A percentile compares a stretch with the other conserved stretches of the same genome.
Conservation (phyloP, 192 early-diverging fungal species). For the Coemansia sp. region DNA sequence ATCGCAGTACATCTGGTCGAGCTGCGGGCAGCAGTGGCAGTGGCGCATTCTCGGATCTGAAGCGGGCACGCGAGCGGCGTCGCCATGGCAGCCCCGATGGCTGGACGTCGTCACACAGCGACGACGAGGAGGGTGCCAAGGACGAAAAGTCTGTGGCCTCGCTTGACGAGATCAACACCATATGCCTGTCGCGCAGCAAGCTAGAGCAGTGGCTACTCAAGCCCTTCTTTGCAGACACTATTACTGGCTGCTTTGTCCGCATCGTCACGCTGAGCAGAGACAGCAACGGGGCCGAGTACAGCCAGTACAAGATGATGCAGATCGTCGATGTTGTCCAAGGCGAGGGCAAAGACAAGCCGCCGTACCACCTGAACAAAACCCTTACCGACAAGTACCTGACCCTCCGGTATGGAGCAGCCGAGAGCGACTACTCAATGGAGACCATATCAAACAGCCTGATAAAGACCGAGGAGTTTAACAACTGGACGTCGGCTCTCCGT, state of each 20-base stretch:
- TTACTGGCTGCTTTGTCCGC: slow-evolving; percentile 70
- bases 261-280: slow-evolving; percentile 52
- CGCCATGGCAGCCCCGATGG: slow-evolving; percentile 19
- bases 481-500: slow-evolving; percentile 59
- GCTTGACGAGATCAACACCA: slow-evolving; percentile 65
- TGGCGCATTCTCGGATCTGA: slow-evolving; percentile 57
- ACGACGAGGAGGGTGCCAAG: slow-evolving; percentile 27
- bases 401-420: slow-evolving; percentile 70
- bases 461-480: slow-evolving; percentile 63
- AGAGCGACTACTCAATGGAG: slow-evolving; percentile 74
- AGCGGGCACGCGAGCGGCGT: slow-evolving; percentile 58
- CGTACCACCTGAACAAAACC: slow-evolving; percentile 64
- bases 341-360: slow-evolving; percentile 57
- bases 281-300: slow-evolving; percentile 59
- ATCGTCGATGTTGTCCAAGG: slow-evolving; percentile 60
- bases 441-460: slow-evolving; percentile 75
- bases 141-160: slow-evolving; percentile 39
- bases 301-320: slow-evolving; percentile 64
- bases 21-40: not conserved
- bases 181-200: slow-evolving; percentile 66
- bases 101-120: slow-evolving; percentile 40
- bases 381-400: slow-evolving; percentile 68
- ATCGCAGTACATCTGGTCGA: not conserved
- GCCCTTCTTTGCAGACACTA: slow-evolving; percentile 70
- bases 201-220: slow-evolving; percentile 75